Conservation (phyloP, 1,139 yeast genomes). For the Kurtzmaniella quercitrusa region DNA sequence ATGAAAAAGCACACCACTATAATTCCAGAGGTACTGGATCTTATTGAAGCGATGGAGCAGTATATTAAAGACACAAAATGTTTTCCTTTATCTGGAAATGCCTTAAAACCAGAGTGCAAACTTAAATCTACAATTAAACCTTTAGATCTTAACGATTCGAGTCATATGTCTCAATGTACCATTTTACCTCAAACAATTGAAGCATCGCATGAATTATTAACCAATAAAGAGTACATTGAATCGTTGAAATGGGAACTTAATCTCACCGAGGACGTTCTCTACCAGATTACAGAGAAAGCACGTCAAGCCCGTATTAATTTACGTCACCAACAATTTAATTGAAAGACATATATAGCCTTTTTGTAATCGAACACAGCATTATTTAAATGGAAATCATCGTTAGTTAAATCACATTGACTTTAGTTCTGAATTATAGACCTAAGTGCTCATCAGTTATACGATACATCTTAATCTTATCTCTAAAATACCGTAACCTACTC, state of each 20-base stretch:
- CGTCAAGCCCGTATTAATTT: not conserved
- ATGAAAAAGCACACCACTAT: conserved; percentile 1
- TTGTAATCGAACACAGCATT: too few relatives aligned
- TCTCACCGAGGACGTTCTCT: conserved; percentile 15
- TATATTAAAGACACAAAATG: too few relatives aligned
- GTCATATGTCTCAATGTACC: too few relatives aligned
- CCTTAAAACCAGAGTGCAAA: too few relatives aligned
- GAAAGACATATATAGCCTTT: too few relatives aligned
- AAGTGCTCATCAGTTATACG: too few relatives aligned
- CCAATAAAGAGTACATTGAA: conserved; percentile 15
- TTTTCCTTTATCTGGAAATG: too few relatives aligned
- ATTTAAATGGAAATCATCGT: not conserved
- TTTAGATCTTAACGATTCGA: too few relatives aligned
- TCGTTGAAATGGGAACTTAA: conserved; percentile 24
- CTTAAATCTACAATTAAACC: too few relatives aligned
- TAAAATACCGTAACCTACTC: not conserved
- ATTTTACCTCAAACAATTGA: too few relatives aligned
- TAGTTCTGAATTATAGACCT: too few relatives aligned
- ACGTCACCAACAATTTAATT: not conserved
- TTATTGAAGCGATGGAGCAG: conserved; percentile 6
- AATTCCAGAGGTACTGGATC: conserved; percentile 3
- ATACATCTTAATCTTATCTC: too few relatives aligned
- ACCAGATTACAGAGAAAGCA: conserved; percentile 7
- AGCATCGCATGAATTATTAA: conserved; percentile 1
- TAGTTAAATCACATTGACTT: not conserved